Conservation (phyloP, 495 filamentous ascomycete species). For the Tetracladium marchalianum region DNA sequence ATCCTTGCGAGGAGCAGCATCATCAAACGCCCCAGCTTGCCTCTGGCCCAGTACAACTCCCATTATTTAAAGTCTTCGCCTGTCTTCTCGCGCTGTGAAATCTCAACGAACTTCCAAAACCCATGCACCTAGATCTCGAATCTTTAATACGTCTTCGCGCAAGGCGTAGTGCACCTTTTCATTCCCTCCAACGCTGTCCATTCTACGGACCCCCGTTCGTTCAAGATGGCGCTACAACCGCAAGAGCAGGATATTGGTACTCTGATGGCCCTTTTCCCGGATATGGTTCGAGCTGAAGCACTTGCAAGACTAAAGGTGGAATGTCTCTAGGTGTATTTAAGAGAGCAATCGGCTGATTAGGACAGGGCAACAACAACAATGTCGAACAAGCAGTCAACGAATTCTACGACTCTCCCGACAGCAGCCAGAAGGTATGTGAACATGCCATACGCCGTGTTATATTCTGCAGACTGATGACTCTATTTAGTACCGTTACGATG, state of each 20-base stretch:
- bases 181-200: no score
- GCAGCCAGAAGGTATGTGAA: slow-evolving; percentile 23
- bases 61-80: no score
- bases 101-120: no score
- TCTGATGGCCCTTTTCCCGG: slow-evolving; percentile 22
- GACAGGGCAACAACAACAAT: slow-evolving; percentile 31
- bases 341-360: background rate
- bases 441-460: background rate
- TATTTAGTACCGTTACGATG: slow-evolving; percentile 34
- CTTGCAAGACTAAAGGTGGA: slow-evolving; percentile 31
- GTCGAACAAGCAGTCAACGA: slow-evolving; percentile 32
- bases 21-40: no score
- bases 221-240: slow-evolving; percentile 26
- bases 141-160: no score
- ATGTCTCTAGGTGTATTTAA: background rate
- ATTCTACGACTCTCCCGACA: slow-evolving; percentile 29
- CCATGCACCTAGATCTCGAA: no score
- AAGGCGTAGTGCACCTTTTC: no score
- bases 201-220: background rate
- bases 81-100: no score
- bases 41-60: no score
- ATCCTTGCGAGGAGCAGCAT: no score
- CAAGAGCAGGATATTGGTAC: slow-evolving; percentile 17
- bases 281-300: slow-evolving; percentile 22
- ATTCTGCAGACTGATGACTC: background rate